Evolutionary conservation across 441 rosid species (phyloP), one percentile per base, ranked within the genome.

Genomic region (Mallotus repandus): DNA sequence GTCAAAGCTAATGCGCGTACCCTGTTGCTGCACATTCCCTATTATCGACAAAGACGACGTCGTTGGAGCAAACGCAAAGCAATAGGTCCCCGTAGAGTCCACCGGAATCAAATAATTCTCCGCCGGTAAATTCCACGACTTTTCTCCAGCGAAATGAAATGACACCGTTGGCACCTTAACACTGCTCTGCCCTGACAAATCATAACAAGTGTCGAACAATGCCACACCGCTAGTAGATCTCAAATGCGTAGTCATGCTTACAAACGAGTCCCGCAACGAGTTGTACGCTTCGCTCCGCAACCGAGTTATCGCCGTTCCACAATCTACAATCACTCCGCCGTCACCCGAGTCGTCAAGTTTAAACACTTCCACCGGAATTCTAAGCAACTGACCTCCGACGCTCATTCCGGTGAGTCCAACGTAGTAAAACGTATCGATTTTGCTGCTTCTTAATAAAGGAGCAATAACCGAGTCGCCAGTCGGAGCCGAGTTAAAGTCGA

Each of bases 41-140:
- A 94, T 79, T 1, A 94, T 94, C 9, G 99, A 89, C 79, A 94
- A 78, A 70, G 89, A 88, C 70, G 96, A 83, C 88, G 80, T 49
- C n/a, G 98, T 91, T 7, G 91, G 93, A 9, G 99, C 99, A 35
- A 94, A 94, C 0, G 99, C 98, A 38, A 89, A 91, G 82, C 99
- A 94, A 66, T 86, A 92, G 1, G 87, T 86, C 4, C 98, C 98
- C 21, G 89, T 86, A 8, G 73, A 72, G 25, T 91, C 90, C 63
- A 94, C 92, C 38, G 99, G 94, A 35, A 94, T 87, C 56, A 94
- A 73, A 66, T 92, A 94, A 52, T 94, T 94, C 16, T 86, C 72
- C 38, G 97, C 97, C 73, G 98, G 97, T 45, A 94, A 75, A 2
- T 92, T 80, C 83, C 91, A 90, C 5, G 88, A 81, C 10, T 89